Base-by-base conservation (phyloP, 2,329 filamentous ascomycete species). In the Byssothecium circinans region DNA sequence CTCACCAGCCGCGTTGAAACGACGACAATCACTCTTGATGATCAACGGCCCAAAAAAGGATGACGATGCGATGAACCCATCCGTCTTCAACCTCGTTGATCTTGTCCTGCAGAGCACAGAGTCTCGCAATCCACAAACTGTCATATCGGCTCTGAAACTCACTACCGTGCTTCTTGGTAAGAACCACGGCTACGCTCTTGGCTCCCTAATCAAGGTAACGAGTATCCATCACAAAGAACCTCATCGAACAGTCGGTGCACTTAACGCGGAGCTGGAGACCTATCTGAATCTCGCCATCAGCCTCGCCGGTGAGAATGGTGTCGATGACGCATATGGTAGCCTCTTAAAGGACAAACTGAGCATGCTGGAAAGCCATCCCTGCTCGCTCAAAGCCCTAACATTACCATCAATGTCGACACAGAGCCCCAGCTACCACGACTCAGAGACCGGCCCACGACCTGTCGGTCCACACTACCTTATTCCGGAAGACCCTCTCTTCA, bases 11-110 rank as follows among this genome's bases (percentile, higher is more conserved):
- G 84, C 85, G 37, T 81, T 87, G 8, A 88, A 89, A 55, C 87
- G 91, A 62, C 84, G 91, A 46, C 95, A 92, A 71, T 96, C 92
- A 0, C 81, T 97, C 70, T 88, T 96, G 68, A 81, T 96, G 2
- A 82, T 95, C 12, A 89, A 84, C 27, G 86, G 90, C 71, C 83
- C 91, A 67, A 85, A 88, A 2, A 80, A 88, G 44, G 86, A 88
- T 53, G 83, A 87, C 2, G 88, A 94, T 45, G 78, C 82, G 12
- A 81, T 88, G 8, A 94, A 91, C 1, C 94, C 94, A 0, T 81
- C 90, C 12, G 78, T 99, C 0, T 99, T 96, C 76, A 97, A 95
- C 65, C 76, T 99, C 8, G 89, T 95, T 19, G 94, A 99, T 72
- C 80, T 99, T 11, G 86, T 96, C 23, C 78, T 95, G 2, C 88